Evolutionary conservation across 306 rosid genomes (phyloP), one percentile per base, ranked within the genome.

Genomic region (Crataegus laevigata): DNA sequence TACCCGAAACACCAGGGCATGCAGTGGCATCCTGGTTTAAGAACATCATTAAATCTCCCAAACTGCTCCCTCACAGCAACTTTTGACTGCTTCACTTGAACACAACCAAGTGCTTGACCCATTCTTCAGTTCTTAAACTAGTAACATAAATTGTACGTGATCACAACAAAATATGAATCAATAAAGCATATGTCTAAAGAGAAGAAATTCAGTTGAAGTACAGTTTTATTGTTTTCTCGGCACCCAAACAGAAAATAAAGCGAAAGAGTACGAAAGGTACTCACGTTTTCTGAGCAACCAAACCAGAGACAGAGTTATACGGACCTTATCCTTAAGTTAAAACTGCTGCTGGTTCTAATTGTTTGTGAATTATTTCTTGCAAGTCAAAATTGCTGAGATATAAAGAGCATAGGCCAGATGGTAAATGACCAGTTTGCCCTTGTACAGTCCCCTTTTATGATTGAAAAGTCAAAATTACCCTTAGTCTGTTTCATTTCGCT

Each of bases 21-120:
- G 29, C 88, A 87, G 78, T 89, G 97, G 25, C 91, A 84, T 32
- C 97, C 94, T 30, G 94, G 96, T 61, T 87, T 81, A 34, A 91
- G 85, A 65, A 91, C 84, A 5, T 73, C 82, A 57, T 12, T 29
- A 29, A 82, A 89, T 68, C 81, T 91, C 70, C 96, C 92, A 69
- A 84, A 86, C 1, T 78, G 89, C 74, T 87, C 96, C 60, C 74
- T 87, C n/a, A 91, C 82, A 58, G 84, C 92, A 24, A 89, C 94
- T 51, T 76, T 82, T n/a, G 94, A 91, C 74, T 89, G 94, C 1
- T 87, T 85, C 25, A 91, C 94, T 75, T 69, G 88, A 72, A 78
- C 32, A 55, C 96, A 91, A 76, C 96, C 88, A 0, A 84, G 4
- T 15, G 78, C 79, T 84, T 89, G 90, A 79, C 91, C 96, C 93